Conservation (phyloP, 139 green algal genomes). For the Chlorella sorokiniana region DNA sequence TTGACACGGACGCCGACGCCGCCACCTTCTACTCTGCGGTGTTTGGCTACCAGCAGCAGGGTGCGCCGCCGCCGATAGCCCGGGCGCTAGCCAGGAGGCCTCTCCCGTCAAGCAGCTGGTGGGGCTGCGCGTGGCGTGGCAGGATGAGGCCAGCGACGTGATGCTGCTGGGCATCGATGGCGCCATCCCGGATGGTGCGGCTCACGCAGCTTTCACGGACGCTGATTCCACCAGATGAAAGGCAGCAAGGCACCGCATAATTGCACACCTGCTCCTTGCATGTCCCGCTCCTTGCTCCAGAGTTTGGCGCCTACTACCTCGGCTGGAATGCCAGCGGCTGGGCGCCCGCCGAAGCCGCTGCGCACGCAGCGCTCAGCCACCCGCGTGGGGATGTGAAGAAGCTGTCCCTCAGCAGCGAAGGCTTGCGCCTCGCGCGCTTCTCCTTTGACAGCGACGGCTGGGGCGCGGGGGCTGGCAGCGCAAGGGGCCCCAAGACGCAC, state of each 20-base stretch:
- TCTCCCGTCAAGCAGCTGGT: neutral
- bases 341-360: neutral
- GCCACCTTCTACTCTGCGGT: neutral
- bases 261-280: no score
- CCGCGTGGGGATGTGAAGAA: constrained; percentile 2
- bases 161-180: constrained; percentile 19
- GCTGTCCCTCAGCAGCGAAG: neutral
- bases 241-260: no score
- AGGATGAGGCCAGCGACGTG: constrained; percentile 7
- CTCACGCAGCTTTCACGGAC: no score
- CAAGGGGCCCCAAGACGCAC: neutral
- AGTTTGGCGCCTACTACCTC: neutral
- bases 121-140: constrained; percentile 8
- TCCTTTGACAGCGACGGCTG: neutral
- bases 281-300: neutral
- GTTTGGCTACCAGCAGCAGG: neutral
- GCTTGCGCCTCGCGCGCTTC: neutral
- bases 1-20: neutral
- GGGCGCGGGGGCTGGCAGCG: neutral
- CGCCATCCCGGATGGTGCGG: neutral
- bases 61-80: neutral
- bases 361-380: neutral
- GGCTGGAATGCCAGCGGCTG: constrained; percentile 17
- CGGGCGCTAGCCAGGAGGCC: neutral
- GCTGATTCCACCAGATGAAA: no score